Evolutionary conservation across 2,329 filamentous ascomycete species (phyloP), one percentile per base, ranked within the genome.

Genomic region (Curvularia eragrostidis): DNA sequence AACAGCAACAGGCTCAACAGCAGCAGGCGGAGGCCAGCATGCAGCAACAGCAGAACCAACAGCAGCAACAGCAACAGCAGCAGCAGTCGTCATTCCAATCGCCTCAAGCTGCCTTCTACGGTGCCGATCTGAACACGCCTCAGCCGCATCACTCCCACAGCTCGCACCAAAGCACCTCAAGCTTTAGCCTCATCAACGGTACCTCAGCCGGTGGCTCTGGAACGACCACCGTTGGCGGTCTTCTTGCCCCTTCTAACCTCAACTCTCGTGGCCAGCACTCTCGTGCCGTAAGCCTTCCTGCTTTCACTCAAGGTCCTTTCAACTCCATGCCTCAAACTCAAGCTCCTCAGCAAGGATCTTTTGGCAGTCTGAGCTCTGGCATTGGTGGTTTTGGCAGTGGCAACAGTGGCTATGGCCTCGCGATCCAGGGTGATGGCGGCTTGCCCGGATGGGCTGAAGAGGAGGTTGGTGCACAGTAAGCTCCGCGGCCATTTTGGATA

Each of bases 271-370:
- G 83, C 42, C 84, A 85, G 63, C 87, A 90, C 72, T 94, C 87
- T 71, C 89, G 95, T 36, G 93, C 95, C 32, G 92, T 97, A 58
- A 97, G 93, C 75, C 81, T 99, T 71, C 95, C 95, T 1, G 87
- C 85, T 5, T 89, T 89, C 74, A 85, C 84, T 2, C 84, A 88
- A 63, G 84, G 85, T 43, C 79, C 82, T 12, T 84, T 85, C 67
- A 81, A 79, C 64, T 70, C 75, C 2, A 65, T 74, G 41, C 74
- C 75, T 53, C 77, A 74, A 34, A 71, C 71, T 13, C 75, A 78
- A 62, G 71, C 67, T 15, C 67, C 71, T 2, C 74, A 77, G 55
- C 77, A 78, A 44, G 75, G 77, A 62, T 85, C 83, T 54, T 87
- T 87, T 65, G 84, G 82, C 10, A 84, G 85, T 67, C 81, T 88